Evolutionary conservation across 305 asterid genomes (phyloP).

Genomic region (Striga hermonthica): DNA sequence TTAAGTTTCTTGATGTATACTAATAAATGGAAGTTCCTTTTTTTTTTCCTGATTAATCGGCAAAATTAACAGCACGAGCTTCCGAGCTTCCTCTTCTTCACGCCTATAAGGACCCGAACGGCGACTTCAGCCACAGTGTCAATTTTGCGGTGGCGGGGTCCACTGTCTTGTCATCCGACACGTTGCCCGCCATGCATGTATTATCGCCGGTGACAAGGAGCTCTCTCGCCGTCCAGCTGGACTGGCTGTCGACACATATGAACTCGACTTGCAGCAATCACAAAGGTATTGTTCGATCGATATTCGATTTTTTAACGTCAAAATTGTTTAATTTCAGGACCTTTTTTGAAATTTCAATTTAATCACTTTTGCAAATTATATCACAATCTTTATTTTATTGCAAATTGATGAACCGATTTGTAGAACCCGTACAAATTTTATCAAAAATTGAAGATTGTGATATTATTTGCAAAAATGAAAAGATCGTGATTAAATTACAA

Average conservation of each 20-base stretch:
- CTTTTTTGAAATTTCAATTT: no score
- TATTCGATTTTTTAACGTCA: background rate
- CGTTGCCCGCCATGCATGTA: conserved; percentile 8
- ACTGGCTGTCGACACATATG: conserved; percentile 36
- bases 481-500: no score
- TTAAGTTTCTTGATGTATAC: no score
- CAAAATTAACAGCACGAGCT: conserved; percentile 3
- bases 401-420: no score
- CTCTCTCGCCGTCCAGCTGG: conserved; percentile 38
- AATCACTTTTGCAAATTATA: background rate
- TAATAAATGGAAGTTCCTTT: no score
- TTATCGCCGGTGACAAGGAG: conserved; percentile 15
- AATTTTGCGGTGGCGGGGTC: conserved; percentile 44
- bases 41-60: no score
- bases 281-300: conserved; percentile 3
- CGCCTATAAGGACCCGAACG: background rate
- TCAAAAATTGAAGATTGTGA: no score
- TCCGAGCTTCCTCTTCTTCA: conserved; percentile 12
- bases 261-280: conserved; percentile 22
- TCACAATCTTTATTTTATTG: background rate
- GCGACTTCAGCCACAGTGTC: background rate
- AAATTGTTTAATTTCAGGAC: no score
- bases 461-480: no score
- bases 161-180: conserved; percentile 26
- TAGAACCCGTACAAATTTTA: no score